These are phyloP conservation scores for Aspergillus terreus DNA, from an alignment of 2,329 filamentous ascomycete species.

Conservation along the genomic window DNA sequence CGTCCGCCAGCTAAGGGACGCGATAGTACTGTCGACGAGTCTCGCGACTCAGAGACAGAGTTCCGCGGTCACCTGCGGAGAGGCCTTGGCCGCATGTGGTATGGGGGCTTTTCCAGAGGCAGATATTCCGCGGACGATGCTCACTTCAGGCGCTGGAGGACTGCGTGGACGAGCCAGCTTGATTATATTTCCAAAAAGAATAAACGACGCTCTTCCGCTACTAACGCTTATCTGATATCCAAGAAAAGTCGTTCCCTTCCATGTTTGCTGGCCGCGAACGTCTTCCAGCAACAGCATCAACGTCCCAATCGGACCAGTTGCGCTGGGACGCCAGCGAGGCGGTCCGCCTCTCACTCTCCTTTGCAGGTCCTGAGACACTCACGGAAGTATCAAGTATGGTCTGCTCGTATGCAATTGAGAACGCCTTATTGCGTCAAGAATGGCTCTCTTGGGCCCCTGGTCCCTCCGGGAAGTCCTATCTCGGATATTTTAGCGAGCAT, in stretches of 20 bases:
- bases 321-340: not conserved
- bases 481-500: slow-evolving; percentile 24
- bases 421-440: slow-evolving; percentile 14
- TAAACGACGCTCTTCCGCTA: not conserved
- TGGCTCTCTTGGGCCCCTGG: slow-evolving; percentile 14
- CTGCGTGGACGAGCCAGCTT: not conserved
- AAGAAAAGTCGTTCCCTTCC: slow-evolving; percentile 14
- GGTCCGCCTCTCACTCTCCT: not conserved
- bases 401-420: slow-evolving; percentile 34
- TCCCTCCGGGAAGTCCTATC: slow-evolving; percentile 35
- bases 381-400: slow-evolving; percentile 34
- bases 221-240: not conserved
- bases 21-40: too few species aligned
- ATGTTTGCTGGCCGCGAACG: slow-evolving; percentile 8
- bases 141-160: not conserved
- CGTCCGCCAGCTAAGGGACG: too few species aligned
- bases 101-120: not conserved
- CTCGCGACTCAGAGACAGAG: too few species aligned
- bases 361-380: slow-evolving; percentile 2
- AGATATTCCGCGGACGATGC: not conserved
- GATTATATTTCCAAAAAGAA: not conserved
- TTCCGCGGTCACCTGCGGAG: not conserved
- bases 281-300: not conserved
- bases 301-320: not conserved
- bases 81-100: not conserved